Evolutionary conservation across 2,329 filamentous ascomycete species (phyloP).

Genomic region (Annulohypoxylon truncatum): DNA sequence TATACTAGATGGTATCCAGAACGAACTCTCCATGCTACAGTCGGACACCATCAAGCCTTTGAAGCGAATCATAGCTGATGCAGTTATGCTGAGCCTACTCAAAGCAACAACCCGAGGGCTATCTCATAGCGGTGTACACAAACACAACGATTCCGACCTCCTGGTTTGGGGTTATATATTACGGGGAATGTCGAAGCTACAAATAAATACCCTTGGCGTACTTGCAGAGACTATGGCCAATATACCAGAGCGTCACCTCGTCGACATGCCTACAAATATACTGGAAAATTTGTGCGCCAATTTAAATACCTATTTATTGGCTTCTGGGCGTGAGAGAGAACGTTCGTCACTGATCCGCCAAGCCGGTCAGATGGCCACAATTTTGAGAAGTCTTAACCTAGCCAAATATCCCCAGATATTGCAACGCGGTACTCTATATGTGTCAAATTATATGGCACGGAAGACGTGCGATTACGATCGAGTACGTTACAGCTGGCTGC

Average conservation of each 20-base stretch:
- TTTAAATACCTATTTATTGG: conserved; percentile 35
- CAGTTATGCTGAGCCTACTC: conserved; percentile 26
- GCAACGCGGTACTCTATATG: conserved; percentile 33
- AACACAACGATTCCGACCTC: conserved; percentile 26
- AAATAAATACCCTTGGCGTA: conserved; percentile 43
- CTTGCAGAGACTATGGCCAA: conserved; percentile 41
- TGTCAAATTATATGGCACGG: conserved; percentile 25
- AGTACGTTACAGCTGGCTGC: conserved; percentile 45
- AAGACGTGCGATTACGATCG: conserved; percentile 20
- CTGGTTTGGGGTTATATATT: conserved; percentile 42
- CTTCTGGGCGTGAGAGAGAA: conserved; percentile 10
- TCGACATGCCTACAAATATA: conserved; percentile 34
- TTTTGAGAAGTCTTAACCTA: conserved; percentile 35
- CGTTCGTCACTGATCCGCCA: conserved; percentile 36
- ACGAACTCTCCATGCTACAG: conserved; percentile 22
- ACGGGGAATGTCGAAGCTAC: conserved; percentile 38
- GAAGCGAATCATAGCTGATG: conserved; percentile 10
- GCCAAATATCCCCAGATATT: conserved; percentile 38
- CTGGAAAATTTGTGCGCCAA: conserved; percentile 42
- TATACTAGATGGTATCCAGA: conserved; percentile 37
- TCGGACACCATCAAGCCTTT: conserved; percentile 13
- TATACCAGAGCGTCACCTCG: conserved; percentile 38
- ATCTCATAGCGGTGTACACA: neutral
- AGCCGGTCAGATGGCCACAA: conserved; percentile 42
- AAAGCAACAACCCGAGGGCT: conserved; percentile 44